phyloP scores from a whole-genome alignment of 2,329 filamentous ascomycete species.

The Coniochaeta hoffmannii region DNA sequence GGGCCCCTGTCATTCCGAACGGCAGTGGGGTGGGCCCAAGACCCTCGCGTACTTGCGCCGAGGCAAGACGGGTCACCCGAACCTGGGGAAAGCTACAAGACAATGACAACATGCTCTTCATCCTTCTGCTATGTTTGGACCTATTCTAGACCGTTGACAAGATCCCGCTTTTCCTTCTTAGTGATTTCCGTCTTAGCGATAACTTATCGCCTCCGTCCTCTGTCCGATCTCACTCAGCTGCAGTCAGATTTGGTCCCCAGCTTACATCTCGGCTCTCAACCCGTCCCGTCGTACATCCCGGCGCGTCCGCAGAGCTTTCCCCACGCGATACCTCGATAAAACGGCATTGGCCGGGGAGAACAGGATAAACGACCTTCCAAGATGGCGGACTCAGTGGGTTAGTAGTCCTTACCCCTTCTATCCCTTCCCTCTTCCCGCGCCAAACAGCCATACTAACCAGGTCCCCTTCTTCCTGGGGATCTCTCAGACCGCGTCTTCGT shows the following conservation, averaged over 20 bases:
- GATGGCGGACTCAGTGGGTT: slow-evolving; percentile 49
- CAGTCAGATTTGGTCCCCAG: not conserved
- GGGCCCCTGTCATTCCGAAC: too few species aligned
- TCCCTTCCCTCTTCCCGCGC: not conserved
- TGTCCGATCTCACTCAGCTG: not conserved
- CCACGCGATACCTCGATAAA: not conserved
- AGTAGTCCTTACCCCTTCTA: slow-evolving; percentile 8
- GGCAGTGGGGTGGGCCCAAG: not conserved
- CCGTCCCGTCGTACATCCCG: not conserved
- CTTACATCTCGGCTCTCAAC: not conserved
- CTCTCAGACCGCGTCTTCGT: slow-evolving; percentile 94
- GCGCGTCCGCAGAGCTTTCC: not conserved
- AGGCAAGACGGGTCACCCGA: not conserved
- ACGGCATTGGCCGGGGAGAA: not conserved
- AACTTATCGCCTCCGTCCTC: not conserved
- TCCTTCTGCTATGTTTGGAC: not conserved
- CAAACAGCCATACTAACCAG: slow-evolving; percentile 3
- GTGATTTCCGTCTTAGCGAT: not conserved
- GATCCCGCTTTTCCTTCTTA: too few species aligned
- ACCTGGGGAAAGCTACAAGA: not conserved
- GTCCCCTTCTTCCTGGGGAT: not conserved
- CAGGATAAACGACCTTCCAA: slow-evolving; percentile 1
- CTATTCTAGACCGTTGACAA: too few species aligned
- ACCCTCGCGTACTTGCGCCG: not conserved
- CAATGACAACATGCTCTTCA: not conserved